These are phyloP conservation scores for Malus domestica DNA, from an alignment of 306 rosid genomes.

Conservation along the genomic window DNA sequence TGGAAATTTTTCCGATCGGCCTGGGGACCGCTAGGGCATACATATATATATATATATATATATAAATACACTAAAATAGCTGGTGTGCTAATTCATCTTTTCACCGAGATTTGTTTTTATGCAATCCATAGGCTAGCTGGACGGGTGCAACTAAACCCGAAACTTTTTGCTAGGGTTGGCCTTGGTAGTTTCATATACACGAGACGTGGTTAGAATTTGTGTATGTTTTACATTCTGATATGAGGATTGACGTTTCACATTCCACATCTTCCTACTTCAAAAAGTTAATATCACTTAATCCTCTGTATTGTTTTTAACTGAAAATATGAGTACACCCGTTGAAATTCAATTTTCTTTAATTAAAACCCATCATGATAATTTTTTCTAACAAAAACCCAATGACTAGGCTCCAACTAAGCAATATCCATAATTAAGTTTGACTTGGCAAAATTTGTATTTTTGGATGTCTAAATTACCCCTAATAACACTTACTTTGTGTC, in stretches of 20 bases:
- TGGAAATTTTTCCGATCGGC: constrained; percentile 10
- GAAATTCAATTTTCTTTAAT: too few relatives aligned
- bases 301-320: neutral
- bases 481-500: too few relatives aligned
- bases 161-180: neutral
- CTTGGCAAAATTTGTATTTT: too few relatives aligned
- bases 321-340: too few relatives aligned
- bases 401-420: too few relatives aligned
- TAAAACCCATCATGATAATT: too few relatives aligned
- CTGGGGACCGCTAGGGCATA: constrained; percentile 24
- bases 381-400: too few relatives aligned
- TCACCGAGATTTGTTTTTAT: neutral
- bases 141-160: neutral
- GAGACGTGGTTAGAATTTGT: too few relatives aligned
- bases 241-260: neutral
- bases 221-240: too few relatives aligned
- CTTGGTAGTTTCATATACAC: neutral
- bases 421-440: too few relatives aligned
- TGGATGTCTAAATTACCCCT: too few relatives aligned
- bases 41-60: neutral
- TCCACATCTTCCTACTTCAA: neutral
- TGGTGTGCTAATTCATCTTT: neutral
- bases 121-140: neutral
- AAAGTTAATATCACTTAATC: neutral
- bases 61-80: neutral